Percentiles rank a stretch among this genome's conserved stretches.
Evolutionary conservation across 2,329 filamentous ascomycete species (phyloP).

Genomic region (Paecilomyces sp.): DNA sequence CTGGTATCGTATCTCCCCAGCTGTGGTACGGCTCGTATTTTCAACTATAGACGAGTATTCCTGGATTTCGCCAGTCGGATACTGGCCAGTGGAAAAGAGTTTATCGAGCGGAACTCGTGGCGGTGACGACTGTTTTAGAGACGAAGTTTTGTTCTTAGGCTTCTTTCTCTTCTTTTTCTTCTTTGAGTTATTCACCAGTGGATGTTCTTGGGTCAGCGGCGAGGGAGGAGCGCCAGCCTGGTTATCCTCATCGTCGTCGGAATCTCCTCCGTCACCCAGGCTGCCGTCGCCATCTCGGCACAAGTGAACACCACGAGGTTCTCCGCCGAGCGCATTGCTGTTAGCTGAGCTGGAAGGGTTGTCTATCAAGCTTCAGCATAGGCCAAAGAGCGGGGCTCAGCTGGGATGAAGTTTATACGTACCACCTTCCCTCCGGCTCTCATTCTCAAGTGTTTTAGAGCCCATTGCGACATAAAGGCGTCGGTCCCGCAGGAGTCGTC

Average conservation of each 20-base stretch:
- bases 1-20: conserved; percentile 40
- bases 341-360: conserved; percentile 8
- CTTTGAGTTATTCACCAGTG: conserved; percentile 42
- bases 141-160: conserved; percentile 26
- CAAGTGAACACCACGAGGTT: conserved; percentile 35
- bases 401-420: conserved; percentile 3
- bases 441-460: conserved; percentile 34
- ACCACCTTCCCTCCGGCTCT: conserved; percentile 26
- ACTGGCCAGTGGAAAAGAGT: conserved; percentile 39
- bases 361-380: not conserved
- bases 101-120: conserved; percentile 41
- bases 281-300: conserved; percentile 38
- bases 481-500: too few relatives aligned
- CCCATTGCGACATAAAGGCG: conserved; percentile 29
- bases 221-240: conserved; percentile 9
- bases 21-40: conserved; percentile 40
- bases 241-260: conserved; percentile 9
- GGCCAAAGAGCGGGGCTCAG: not conserved
- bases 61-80: conserved; percentile 43
- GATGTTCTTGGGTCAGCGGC: conserved; percentile 11
- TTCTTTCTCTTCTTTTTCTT: conserved; percentile 39
- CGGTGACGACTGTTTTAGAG: conserved; percentile 36
- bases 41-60: conserved; percentile 21
- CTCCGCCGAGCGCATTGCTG: conserved; percentile 26
- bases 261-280: conserved; percentile 25